Evolutionary conservation across 768 basidiomycete genomes (phyloP).

Genomic region (Ramaria sp.): DNA sequence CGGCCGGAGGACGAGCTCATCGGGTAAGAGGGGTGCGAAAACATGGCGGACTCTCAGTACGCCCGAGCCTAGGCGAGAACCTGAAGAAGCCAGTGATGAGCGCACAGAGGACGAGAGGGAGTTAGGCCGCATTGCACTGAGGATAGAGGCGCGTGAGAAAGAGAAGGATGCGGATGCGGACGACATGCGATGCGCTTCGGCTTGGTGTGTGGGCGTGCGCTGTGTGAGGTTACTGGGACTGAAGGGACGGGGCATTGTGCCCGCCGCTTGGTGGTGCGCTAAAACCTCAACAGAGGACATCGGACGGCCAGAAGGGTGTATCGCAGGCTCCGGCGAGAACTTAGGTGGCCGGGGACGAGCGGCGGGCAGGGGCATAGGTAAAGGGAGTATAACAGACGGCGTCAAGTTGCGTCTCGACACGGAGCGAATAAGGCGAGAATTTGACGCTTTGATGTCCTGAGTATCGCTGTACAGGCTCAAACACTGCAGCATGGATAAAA

Average conservation of each 20-base stretch:
- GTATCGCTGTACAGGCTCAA: no score
- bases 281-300: constrained; percentile 31
- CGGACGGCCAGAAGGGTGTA: constrained; percentile 11
- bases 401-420: constrained; percentile 37
- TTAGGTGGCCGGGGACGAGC: not conserved
- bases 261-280: constrained; percentile 32
- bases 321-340: no score
- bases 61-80: not conserved
- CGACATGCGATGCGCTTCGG: constrained; percentile 12
- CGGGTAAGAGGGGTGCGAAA: constrained; percentile 61
- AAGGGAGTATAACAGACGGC: constrained; percentile 41
- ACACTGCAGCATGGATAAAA: no score
- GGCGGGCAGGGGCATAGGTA: constrained; percentile 9
- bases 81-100: constrained; percentile 12
- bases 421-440: constrained; percentile 10
- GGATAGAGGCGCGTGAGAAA: constrained; percentile 17
- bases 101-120: constrained; percentile 21
- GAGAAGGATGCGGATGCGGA: constrained; percentile 12
- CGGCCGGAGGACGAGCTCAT: constrained; percentile 50
- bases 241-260: constrained; percentile 12
- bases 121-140: constrained; percentile 18
- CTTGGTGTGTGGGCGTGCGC: constrained; percentile 28
- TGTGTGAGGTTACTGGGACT: not conserved
- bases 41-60: constrained; percentile 49
- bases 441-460: not conserved